Evolutionary conservation across 371 early-diverging fungal genomes (phyloP), one percentile per base, ranked within the genome.

Genomic region (Sporodiniella umbellata): DNA sequence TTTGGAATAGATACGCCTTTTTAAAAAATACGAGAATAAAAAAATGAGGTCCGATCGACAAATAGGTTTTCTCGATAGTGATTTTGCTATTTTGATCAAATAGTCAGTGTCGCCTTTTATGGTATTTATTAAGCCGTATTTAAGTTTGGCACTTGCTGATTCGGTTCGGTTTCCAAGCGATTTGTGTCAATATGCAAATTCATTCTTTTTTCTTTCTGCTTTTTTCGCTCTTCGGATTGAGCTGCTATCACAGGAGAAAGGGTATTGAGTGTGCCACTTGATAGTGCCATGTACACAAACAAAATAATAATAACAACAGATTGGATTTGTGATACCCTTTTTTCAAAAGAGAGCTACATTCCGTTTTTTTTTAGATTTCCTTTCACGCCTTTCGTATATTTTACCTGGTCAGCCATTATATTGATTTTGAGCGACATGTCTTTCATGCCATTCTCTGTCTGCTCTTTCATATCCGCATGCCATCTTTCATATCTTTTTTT

Each of bases 341-440:
- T 76, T 54, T 85, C 84, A 68, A 83, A 84, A 19, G 81, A 58
- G 33, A 85, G 53, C 72, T 73, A 50, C 18, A n/a, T n/a, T n/a
- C n/a, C n/a, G n/a, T n/a, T n/a, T n/a, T n/a, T n/a, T n/a, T n/a
- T n/a, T n/a, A n/a, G n/a, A n/a, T n/a, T n/a, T n/a, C n/a, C n/a
- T n/a, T n/a, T n/a, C n/a, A n/a, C n/a, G n/a, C n/a, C n/a, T n/a
- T n/a, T n/a, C n/a, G n/a, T n/a, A n/a, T n/a, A n/a, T n/a, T 37
- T 37, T 66, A 68, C 71, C 66, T 86, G 82, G 46, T 82, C 80
- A n/a, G 83, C 72, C 46, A 85, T 46, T 10, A 75, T 65, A 53
- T 75, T 68, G 8, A 83, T 68, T 40, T 72, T 75, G 15, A 48
- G 40, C 4, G 65, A 54, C 70, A 84, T 63, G 45, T 75, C 76